Evolutionary conservation across 2,329 filamentous ascomycete species (phyloP).

Genomic region (Leptographium radiaticola): DNA sequence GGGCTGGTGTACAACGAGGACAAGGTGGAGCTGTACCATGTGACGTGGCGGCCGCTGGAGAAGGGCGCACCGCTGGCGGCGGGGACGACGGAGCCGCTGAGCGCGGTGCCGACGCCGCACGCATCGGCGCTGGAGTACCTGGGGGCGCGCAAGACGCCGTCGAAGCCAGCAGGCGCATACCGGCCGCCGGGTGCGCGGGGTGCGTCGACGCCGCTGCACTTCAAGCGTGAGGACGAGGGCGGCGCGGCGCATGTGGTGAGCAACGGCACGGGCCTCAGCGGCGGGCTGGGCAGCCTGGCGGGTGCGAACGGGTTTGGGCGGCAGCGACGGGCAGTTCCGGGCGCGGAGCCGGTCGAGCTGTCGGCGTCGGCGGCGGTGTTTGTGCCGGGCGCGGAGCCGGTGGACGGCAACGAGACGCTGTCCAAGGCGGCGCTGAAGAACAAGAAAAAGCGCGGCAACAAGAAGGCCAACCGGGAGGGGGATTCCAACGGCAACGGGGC

Average conservation of each 20-base stretch:
- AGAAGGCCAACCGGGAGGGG: slow-evolving; percentile 77
- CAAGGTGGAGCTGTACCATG: slow-evolving; percentile 87
- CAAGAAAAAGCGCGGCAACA: slow-evolving; percentile 92
- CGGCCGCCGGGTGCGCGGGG: slow-evolving; percentile 88
- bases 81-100: slow-evolving; percentile 55
- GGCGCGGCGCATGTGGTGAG: slow-evolving; percentile 70
- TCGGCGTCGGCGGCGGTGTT: slow-evolving; percentile 49
- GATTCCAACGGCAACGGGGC: slow-evolving; percentile 18
- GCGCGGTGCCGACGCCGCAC: slow-evolving; percentile 64
- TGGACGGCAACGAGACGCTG: slow-evolving; percentile 57
- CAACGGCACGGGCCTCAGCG: slow-evolving; percentile 55
- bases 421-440: slow-evolving; percentile 86
- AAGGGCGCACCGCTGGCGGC: slow-evolving; percentile 26
- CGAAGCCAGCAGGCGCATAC: slow-evolving; percentile 94
- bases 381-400: slow-evolving; percentile 35
- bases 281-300: slow-evolving; percentile 25
- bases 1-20: slow-evolving; percentile 91
- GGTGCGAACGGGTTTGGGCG: slow-evolving; percentile 69
- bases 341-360: slow-evolving; percentile 61
- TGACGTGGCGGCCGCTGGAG: slow-evolving; percentile 64
- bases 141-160: slow-evolving; percentile 80
- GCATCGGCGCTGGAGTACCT: slow-evolving; percentile 71
- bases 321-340: slow-evolving; percentile 67
- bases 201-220: slow-evolving; percentile 76
- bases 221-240: slow-evolving; percentile 95